Base-by-base conservation (phyloP, 345 rosid genomes). In the Reutealis trisperma region DNA sequence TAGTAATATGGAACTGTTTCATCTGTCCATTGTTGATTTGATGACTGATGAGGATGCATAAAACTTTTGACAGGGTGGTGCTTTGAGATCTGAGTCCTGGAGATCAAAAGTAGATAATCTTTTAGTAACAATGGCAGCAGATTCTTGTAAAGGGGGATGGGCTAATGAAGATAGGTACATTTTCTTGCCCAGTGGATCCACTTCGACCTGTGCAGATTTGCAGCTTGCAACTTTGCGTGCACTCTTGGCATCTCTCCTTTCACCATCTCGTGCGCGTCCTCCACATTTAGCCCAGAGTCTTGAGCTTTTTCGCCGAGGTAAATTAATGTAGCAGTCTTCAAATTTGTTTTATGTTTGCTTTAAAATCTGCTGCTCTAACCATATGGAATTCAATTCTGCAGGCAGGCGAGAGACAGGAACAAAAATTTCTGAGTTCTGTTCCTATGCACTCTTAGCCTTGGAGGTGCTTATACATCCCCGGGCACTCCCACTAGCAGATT, bases 391-490 rank as follows among this genome's bases (percentile, higher is more conserved):
- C 64, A 44, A 44, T 55, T 27, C 55, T 67, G 62, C 63, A 79
- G 74, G 76, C 80, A 94, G 97, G 94, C 78, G 86, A 74, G 88
- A 87, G 80, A 87, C 84, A 16, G 97, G 88, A 72, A 83, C 85
- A 63, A 72, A 83, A 86, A 77, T 91, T 67, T 81, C 91, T 3
- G 90, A 83, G 61, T 86, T 90, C 72, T 96, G 99, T 77, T 88
- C 88, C 22, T 75, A 84, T 65, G 96, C 99, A 34, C 84, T 93
- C 76, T 80, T 88, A 74, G 83, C 91, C 57, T 83, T 93, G 84
- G 99, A 91, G 86, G 91, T 88, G 68, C 88, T 93, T 78, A 87
- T 93, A 66, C 98, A 93, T 84, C 98, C 98, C 1, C 86, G 98
- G 83, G 89, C 84, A 42, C 90, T 88, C 76, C 92, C 95, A 13